A percentile compares a stretch with the other conserved stretches of the same genome.
Evolutionary conservation across 345 rosid genomes (phyloP).

Genomic region (Dipteronia sinensis): DNA sequence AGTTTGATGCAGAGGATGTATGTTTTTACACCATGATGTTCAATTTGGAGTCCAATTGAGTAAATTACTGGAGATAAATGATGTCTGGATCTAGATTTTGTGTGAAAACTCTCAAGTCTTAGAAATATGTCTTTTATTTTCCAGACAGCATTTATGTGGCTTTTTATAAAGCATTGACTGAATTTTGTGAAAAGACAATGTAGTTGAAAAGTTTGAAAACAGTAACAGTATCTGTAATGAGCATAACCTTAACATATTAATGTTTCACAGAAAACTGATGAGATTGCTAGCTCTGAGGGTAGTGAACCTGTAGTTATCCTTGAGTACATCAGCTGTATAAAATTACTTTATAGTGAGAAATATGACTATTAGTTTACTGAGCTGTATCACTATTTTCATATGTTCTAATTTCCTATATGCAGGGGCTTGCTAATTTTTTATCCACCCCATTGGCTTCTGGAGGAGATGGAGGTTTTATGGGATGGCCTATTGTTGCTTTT

Average conservation of each 20-base stretch:
- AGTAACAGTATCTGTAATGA: not conserved
- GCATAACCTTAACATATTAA: constrained; percentile 8
- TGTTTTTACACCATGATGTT: constrained; percentile 16
- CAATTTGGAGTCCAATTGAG: constrained; percentile 7
- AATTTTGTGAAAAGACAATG: not conserved
- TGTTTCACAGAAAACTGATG: constrained; percentile 52
- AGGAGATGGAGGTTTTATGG: constrained; percentile 51
- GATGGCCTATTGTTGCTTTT: constrained; percentile 87
- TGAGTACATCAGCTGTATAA: constrained; percentile 20
- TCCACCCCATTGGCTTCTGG: constrained; percentile 83
- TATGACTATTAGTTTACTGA: not conserved
- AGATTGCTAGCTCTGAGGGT: constrained; percentile 60
- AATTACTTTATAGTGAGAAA: not conserved
- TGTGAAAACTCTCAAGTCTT: not conserved
- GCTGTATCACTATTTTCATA: not conserved
- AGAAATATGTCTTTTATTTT: not conserved
- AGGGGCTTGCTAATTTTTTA: constrained; percentile 93
- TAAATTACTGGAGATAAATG: constrained; percentile 2
- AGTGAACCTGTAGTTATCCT: constrained; percentile 85
- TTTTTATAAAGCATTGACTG: not conserved
- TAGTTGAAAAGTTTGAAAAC: not conserved
- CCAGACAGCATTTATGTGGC: not conserved
- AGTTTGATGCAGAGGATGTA: constrained; percentile 52
- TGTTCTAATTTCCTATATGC: constrained; percentile 27
- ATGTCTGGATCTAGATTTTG: constrained; percentile 4